These are phyloP conservation scores for Manihot esculenta DNA, from an alignment of 441 rosid genomes.

Conservation along the genomic window DNA sequence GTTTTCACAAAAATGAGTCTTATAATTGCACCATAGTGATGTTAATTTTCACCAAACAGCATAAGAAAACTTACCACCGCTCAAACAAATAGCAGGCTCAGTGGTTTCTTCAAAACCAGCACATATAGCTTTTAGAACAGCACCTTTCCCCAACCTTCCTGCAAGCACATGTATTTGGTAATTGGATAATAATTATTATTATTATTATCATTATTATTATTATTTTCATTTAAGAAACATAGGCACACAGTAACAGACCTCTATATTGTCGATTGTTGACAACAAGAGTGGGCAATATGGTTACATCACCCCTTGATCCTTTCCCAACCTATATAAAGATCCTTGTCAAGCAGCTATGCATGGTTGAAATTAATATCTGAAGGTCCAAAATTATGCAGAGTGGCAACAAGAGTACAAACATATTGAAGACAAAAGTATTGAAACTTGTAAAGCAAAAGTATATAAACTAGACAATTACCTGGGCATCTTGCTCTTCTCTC, in stretches of 20 bases:
- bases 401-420: conserved; percentile 9
- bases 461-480: conserved; percentile 42
- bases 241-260: conserved; percentile 47
- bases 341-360: conserved; percentile 28
- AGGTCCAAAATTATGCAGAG: conserved; percentile 2
- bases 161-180: conserved; percentile 34
- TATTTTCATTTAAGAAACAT: conserved; percentile 13
- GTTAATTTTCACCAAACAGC: conserved; percentile 4
- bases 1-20: no score
- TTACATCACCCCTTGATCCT: conserved; percentile 98
- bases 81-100: conserved; percentile 89
- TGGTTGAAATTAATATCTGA: neutral
- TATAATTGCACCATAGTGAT: neutral
- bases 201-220: no score
- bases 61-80: conserved; percentile 54
- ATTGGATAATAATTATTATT: neutral
- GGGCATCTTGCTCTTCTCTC: conserved; percentile 93
- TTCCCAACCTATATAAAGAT: conserved; percentile 77
- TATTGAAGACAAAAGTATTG: neutral
- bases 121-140: conserved; percentile 94
- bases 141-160: conserved; percentile 94
- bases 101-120: conserved; percentile 98
- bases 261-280: conserved; percentile 96
- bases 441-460: neutral
- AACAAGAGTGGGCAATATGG: conserved; percentile 98